phyloP scores from a whole-genome alignment of 306 rosid species.

The Quercus mongolica region DNA sequence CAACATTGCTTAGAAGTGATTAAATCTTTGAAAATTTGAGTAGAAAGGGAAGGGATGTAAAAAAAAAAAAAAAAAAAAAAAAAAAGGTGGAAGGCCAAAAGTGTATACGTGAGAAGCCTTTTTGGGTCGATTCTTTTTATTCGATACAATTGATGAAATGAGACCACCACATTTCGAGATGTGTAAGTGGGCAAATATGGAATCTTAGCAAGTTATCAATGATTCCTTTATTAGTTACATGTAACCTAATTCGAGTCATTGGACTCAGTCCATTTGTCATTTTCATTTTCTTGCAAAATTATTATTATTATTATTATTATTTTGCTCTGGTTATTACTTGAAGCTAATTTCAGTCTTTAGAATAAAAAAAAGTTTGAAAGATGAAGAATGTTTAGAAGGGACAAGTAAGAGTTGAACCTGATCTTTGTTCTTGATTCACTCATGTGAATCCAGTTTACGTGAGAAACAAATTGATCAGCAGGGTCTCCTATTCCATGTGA shows the following conservation, averaged over 20 bases:
- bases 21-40: not conserved
- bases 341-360: too few relatives aligned
- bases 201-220: not conserved
- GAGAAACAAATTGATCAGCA: too few relatives aligned
- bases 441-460: too few relatives aligned
- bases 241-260: not conserved
- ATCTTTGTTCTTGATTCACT: too few relatives aligned
- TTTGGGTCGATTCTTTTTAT: constrained; percentile 14
- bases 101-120: not conserved
- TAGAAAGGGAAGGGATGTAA: constrained; percentile 12
- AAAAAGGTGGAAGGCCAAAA: not conserved
- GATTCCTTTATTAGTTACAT: not conserved
- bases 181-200: not conserved
- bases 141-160: not conserved
- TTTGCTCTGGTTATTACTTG: too few relatives aligned
- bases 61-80: not conserved
- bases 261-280: not conserved
- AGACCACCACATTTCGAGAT: not conserved
- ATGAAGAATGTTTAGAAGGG: too few relatives aligned
- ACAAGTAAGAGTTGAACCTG: too few relatives aligned
- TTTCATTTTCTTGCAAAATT: not conserved
- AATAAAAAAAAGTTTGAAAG: too few relatives aligned
- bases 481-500: too few relatives aligned
- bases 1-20: constrained; percentile 21
- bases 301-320: too few relatives aligned